A percentile compares a stretch with the other conserved stretches of the same genome.
Conservation (phyloP, 1,139 yeast species). For the Debaryomycetaceae sp. region DNA sequence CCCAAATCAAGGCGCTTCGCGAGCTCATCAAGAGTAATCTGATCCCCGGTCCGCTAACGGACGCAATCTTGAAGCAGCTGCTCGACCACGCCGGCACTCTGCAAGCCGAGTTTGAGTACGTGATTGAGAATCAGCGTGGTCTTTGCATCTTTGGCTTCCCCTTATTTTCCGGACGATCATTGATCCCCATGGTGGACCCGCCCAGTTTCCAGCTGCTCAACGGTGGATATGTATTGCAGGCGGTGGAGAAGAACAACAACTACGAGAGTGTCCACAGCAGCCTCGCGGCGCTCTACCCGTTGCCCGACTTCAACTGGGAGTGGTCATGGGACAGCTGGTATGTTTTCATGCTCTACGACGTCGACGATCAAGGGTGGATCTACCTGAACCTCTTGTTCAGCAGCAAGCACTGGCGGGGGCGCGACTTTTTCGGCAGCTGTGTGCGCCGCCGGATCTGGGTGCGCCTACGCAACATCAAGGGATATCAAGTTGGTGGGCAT, state of each 20-base stretch:
- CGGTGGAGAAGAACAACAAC: constrained; percentile 10
- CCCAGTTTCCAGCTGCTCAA: constrained; percentile 37
- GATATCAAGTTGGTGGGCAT: constrained; percentile 1
- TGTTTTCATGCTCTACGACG: constrained; percentile 63
- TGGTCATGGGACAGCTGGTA: constrained; percentile 78
- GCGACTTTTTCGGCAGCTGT: constrained; percentile 48
- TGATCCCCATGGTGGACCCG: constrained; percentile 61
- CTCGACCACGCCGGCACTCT: constrained; percentile 7
- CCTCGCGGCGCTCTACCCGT: constrained; percentile 40
- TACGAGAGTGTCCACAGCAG: constrained; percentile 14
- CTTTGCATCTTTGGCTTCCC: constrained; percentile 62
- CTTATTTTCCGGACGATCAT: constrained; percentile 49
- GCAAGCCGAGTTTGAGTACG: constrained; percentile 31
- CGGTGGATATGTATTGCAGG: constrained; percentile 20
- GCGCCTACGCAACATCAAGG: constrained; percentile 27
- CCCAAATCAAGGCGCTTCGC: constrained; percentile 10
- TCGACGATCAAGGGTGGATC: constrained; percentile 78
- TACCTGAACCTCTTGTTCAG: constrained; percentile 49
- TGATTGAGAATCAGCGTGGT: constrained; percentile 72
- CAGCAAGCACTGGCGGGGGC: constrained; percentile 56
- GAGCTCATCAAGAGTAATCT: constrained; percentile 5
- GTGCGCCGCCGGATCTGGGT: constrained; percentile 64
- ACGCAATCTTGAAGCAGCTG: constrained; percentile 7
- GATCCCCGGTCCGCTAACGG: too few species aligned
- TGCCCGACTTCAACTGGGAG: constrained; percentile 65